Evolutionary conservation across 768 basidiomycete species (phyloP).

Genomic region (Leucocoprinus birnbaumii): DNA sequence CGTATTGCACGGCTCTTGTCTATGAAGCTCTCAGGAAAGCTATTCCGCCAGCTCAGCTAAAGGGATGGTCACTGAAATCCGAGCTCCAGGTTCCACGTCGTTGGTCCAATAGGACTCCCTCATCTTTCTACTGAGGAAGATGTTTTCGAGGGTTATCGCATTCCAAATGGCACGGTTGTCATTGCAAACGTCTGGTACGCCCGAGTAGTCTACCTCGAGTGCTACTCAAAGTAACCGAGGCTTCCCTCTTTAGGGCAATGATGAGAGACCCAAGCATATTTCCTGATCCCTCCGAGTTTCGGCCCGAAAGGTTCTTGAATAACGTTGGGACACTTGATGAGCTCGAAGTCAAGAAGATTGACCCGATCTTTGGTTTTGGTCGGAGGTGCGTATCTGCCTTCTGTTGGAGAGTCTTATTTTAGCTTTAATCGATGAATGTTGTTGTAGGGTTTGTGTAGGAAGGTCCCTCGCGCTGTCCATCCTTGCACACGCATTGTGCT

Average conservation of each 20-base stretch:
- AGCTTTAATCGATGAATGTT: background rate
- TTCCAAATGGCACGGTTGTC: background rate
- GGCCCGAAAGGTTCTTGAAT: constrained; percentile 16
- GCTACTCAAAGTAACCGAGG: background rate
- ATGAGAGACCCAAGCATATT: constrained; percentile 16
- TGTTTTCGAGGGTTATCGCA: background rate
- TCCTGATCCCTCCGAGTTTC: constrained; percentile 15
- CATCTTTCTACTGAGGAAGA: background rate
- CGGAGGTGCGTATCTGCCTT: background rate
- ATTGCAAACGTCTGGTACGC: background rate
- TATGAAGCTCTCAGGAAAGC: constrained; percentile 32
- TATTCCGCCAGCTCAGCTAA: background rate
- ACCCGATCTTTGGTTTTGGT: background rate
- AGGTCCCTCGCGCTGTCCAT: background rate
- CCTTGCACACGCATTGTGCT: background rate
- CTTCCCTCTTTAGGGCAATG: constrained; percentile 16
- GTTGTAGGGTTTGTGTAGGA: background rate
- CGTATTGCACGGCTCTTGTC: constrained; percentile 38
- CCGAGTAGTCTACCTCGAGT: background rate
- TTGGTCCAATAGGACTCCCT: constrained; percentile 23
- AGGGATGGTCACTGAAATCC: no score
- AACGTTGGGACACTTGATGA: constrained; percentile 2
- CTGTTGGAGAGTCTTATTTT: background rate
- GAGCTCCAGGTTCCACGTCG: constrained; percentile 23
- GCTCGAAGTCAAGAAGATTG: background rate